Base-by-base conservation (phyloP, 73 alveolate genomes). In the Durusdinium trenchii region DNA sequence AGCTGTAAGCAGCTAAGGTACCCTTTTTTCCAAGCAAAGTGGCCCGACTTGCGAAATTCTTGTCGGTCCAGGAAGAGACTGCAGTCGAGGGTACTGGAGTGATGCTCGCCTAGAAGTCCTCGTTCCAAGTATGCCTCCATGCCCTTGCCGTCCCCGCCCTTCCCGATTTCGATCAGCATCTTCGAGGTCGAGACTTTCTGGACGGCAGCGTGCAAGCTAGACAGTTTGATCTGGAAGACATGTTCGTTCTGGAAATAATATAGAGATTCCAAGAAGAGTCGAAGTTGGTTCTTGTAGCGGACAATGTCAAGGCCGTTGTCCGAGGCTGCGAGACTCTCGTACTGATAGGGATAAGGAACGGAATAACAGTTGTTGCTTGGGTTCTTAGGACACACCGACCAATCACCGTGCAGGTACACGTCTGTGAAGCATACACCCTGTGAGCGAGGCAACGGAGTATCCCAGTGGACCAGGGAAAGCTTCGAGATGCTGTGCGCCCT, bases 1-100 rank as follows among this genome's bases (percentile, higher is more conserved):
- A n/a, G n/a, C n/a, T n/a, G n/a, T n/a, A n/a, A n/a, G n/a, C n/a
- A n/a, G n/a, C n/a, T n/a, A n/a, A n/a, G n/a, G n/a, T n/a, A n/a
- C n/a, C 76, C 75, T 20, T 84, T 84, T n/a, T 84, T 84, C 94
- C 94, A 84, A 26, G 94, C 69, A 3, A 84, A n/a, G 38, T 54
- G 76, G 12, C 46, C 76, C n/a, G 50, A 30, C 60, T 78, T 78
- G 61, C 89, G 89, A 45, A 78, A 78, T 78, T 78, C 89, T 40
- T 52, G 3, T 1, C 89, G 89, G 43, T 78, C 89, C 0, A 78
- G 89, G 43, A 78, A 78, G 7, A 78, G 61, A 3, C 62, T 38
- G 23, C 89, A 78, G 5, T 78, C 89, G 61, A 78, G n/a, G 60
- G 89, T 67, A 6, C 45, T 42, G 40, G 43, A 16, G 10, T 67